Conservation (phyloP, 1,284 basidiomycete genomes). For the Trichosporon inkin region DNA sequence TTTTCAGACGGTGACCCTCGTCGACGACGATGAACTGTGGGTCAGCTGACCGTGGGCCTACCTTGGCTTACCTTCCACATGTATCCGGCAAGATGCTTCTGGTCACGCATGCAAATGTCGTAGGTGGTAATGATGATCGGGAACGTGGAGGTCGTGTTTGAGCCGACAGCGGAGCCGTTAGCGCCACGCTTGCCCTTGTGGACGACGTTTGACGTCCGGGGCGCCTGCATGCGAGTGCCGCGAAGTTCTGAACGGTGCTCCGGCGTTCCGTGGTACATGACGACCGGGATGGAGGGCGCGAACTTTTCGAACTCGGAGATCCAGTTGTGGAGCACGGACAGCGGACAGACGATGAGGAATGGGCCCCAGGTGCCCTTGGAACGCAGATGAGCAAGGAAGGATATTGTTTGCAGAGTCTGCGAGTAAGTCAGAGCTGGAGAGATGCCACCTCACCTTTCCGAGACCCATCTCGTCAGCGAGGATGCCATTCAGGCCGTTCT, state of each 20-base stretch:
- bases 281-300: slow-evolving; percentile 62
- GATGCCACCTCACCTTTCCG: slow-evolving; percentile 59
- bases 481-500: slow-evolving; percentile 92
- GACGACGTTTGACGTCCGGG: slow-evolving; percentile 27
- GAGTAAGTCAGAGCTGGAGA: not conserved
- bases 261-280: slow-evolving; percentile 84
- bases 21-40: slow-evolving; percentile 80
- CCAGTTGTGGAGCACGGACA: slow-evolving; percentile 93
- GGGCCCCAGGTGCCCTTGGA: slow-evolving; percentile 70
- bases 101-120: slow-evolving; percentile 86
- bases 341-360: slow-evolving; percentile 84
- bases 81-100: slow-evolving; percentile 62
- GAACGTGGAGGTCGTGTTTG: slow-evolving; percentile 41
- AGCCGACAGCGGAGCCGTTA: slow-evolving; percentile 16
- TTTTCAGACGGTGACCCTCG: slow-evolving; percentile 73
- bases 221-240: slow-evolving; percentile 51
- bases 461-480: slow-evolving; percentile 82
- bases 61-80: slow-evolving; percentile 61
- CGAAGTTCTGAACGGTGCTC: slow-evolving; percentile 71
- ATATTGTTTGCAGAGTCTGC: slow-evolving; percentile 87
- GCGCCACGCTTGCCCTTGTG: slow-evolving; percentile 27
- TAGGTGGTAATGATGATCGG: slow-evolving; percentile 74
- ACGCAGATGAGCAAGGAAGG: slow-evolving; percentile 84
- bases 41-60: not conserved
- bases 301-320: slow-evolving; percentile 79